Evolutionary conservation across 2,329 filamentous ascomycete species (phyloP), one percentile per base, ranked within the genome.

Genomic region (Pestalotiopsis sp.): DNA sequence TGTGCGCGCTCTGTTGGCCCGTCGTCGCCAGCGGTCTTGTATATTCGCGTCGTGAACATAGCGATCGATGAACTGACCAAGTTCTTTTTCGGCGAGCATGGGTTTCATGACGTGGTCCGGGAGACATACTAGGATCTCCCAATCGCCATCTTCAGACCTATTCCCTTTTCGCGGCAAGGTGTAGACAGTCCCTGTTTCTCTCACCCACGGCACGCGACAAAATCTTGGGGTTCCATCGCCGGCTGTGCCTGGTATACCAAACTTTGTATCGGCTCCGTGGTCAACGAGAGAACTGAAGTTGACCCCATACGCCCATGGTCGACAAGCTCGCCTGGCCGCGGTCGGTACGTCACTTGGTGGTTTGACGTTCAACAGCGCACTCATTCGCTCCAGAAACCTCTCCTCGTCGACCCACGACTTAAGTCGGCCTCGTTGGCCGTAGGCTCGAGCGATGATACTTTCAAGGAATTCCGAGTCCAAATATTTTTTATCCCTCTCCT

Each of bases 161-260:
- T 45, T 68, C 0, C 57, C 11, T 57, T 66, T 62, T 12, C 65
- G 41, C 6, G 71, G 71, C 45, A 73, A 27, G 36, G 69, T 39
- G 31, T 58, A 57, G 23, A 71, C 41, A n/a, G 59, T 66, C 6
- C 67, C 66, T 12, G 25, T 38, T 14, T 68, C 65, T 12, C 9
- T 3, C 58, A 67, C 6, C 68, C 71, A 72, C 25, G 70, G 71
- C 55, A 55, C 69, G 38, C 70, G 69, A 17, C 70, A 55, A 25
- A 58, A 71, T 36, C 64, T 66, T 31, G 70, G 45, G 38, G 59
- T 62, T 7, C 62, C 67, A 52, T 69, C 68, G 4, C 65, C 69
- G 12, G 11, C 36, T n/a, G 69, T 64, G 14, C 71, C 71, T 3
- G 71, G 70, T 57, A 72, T 72, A 17, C 68, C 66, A 59, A 72